Percentiles rank a stretch among this genome's conserved stretches.
Conservation (phyloP, 352 stramenopile genomes). For the Phytophthora fragariae region DNA sequence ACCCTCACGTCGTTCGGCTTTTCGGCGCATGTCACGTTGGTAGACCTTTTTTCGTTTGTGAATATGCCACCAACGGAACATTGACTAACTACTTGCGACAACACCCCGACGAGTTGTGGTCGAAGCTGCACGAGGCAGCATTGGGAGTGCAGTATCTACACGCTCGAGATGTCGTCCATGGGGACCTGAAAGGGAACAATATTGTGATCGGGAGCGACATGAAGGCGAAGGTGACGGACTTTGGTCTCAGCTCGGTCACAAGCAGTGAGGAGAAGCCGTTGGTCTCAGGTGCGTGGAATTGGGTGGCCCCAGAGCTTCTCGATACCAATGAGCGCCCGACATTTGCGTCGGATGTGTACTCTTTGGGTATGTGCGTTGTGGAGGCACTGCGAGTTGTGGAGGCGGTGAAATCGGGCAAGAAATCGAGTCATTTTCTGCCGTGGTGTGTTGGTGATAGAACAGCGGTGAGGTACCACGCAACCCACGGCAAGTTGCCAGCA, state of each 20-base stretch:
- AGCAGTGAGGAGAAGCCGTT: not conserved
- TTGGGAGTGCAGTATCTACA: slow-evolving; percentile 11
- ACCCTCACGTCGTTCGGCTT: not conserved
- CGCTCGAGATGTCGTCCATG: slow-evolving; percentile 3
- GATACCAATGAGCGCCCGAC: not conserved
- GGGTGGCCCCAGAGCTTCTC: not conserved
- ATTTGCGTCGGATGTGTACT: not conserved
- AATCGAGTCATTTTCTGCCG: not conserved
- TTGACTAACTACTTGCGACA: not conserved
- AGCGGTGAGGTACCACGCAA: not conserved
- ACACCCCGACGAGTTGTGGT: not conserved
- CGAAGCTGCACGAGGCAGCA: not conserved
- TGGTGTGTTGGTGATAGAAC: not conserved
- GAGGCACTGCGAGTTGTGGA: not conserved
- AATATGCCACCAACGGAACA: not conserved
- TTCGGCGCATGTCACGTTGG: not conserved
- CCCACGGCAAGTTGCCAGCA: not conserved
- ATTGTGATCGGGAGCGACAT: slow-evolving; percentile 11
- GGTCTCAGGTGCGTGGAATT: not conserved
- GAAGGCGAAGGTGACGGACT: slow-evolving; percentile 12
- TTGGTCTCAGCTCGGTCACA: not conserved
- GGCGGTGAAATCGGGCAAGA: not conserved
- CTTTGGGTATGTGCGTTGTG: not conserved
- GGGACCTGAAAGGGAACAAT: slow-evolving; percentile 6
- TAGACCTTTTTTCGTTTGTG: not conserved